phyloP scores from a whole-genome alignment of 202 grass and related monocot species.

The Musa balbisiana region DNA sequence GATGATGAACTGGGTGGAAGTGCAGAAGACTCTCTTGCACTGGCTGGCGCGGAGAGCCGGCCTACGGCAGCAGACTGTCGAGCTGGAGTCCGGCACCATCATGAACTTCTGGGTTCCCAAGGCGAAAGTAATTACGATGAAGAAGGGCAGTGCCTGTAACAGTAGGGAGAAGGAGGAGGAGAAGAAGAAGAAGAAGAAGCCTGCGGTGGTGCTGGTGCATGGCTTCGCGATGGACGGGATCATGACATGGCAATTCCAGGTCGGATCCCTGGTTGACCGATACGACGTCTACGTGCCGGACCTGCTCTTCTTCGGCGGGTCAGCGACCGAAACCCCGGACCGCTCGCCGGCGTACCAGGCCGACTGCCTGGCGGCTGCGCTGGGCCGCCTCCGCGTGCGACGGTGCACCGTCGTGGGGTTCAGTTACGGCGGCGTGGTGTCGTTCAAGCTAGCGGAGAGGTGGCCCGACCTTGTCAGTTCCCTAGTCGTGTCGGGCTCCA shows the following conservation, averaged over 20 bases:
- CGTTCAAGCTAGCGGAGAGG: slow-evolving; percentile 75
- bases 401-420: slow-evolving; percentile 69
- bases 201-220: slow-evolving; percentile 76
- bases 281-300: slow-evolving; percentile 97
- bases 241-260: slow-evolving; percentile 87
- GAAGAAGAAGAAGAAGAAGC: slow-evolving; percentile 16
- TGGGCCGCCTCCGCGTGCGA: slow-evolving; percentile 41
- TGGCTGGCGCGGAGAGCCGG: too few relatives aligned
- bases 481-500: slow-evolving; percentile 71
- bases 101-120: too few relatives aligned
- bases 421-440: slow-evolving; percentile 88
- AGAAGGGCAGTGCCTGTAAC: too few relatives aligned
- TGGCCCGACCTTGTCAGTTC: slow-evolving; percentile 51
- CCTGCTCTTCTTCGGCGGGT: slow-evolving; percentile 80
- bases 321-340: slow-evolving; percentile 51
- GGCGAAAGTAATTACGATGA: too few relatives aligned
- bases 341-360: slow-evolving; percentile 66
- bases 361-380: slow-evolving; percentile 45
- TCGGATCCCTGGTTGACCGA: slow-evolving; percentile 43
- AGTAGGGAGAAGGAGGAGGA: too few relatives aligned
- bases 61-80: too few relatives aligned
- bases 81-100: too few relatives aligned
- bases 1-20: too few relatives aligned
- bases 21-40: too few relatives aligned
- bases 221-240: slow-evolving; percentile 83